Evolutionary conservation across 2,329 filamentous ascomycete species (phyloP), one percentile per base, ranked within the genome.

Genomic region (Leptographium galeiforme): DNA sequence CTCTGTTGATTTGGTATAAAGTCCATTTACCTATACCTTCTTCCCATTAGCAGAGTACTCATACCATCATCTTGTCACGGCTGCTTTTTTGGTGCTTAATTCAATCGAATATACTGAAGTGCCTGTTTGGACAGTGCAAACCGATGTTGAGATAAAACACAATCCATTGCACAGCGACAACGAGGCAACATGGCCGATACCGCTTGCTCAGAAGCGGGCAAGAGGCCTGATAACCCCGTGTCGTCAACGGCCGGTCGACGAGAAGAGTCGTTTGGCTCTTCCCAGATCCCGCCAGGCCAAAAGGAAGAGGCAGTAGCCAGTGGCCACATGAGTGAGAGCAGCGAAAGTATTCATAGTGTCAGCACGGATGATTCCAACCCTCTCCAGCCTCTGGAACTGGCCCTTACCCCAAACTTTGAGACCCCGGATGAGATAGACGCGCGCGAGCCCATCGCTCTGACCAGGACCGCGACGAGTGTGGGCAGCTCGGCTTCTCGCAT

Each of bases 381-480:
- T 11, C 54, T 59, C 8, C 58, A 53, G 44, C 54, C 58, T 6
- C 57, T 60, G 8, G 57, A 56, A 51, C 57, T 59, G 18, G 58
- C 59, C 16, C 48, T 59, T 40, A 60, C 58, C 2, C 54, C 58
- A 4, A 55, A 56, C 41, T 34, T 57, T 11, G 57, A 57, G 49
- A 57, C 57, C 10, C 50, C 48, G 19, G 46, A 50, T 6, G 57
- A 60, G 39, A 54, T 56, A 18, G 57, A 50, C 18, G 56, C 48
- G 8, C 61, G 61, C 6, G 70, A 73, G 59, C 71, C 71, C 18
- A 60, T 72, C 18, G 62, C 64, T 6, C 68, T 63, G 30, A 60
- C 62, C 8, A 63, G 64, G 53, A 74, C 71, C 5, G 61, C 64
- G 12, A 70, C 68, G 14, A 72, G 68, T 49, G 56, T 69, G 16